Percentiles rank a stretch among this genome's conserved stretches.
phyloP scores from a whole-genome alignment of 1,284 basidiomycete genomes.

The Puccinia sorghi region DNA sequence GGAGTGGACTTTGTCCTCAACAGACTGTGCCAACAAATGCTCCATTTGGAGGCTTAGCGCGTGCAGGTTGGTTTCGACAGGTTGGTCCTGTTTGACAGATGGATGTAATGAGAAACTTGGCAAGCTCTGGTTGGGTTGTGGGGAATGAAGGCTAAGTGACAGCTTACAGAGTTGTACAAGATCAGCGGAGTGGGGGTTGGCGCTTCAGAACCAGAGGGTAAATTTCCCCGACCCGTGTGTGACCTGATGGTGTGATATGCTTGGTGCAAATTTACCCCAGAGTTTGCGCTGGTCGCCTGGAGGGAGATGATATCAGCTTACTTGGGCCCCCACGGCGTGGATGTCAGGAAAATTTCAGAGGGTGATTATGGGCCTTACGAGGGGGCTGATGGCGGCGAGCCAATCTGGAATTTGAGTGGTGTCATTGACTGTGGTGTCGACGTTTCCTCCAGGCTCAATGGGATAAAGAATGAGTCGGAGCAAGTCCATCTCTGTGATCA shows the following conservation, averaged over 20 bases:
- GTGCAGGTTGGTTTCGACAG: slow-evolving; percentile 40
- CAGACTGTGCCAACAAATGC: slow-evolving; percentile 10
- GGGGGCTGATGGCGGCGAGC: slow-evolving; percentile 37
- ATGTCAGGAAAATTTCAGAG: background rate
- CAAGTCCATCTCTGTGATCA: slow-evolving; percentile 40
- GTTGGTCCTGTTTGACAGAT: slow-evolving; percentile 20
- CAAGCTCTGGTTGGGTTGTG: background rate
- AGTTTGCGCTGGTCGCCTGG: background rate
- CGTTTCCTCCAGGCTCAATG: slow-evolving; percentile 38
- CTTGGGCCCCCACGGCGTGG: background rate
- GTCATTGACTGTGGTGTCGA: slow-evolving; percentile 10
- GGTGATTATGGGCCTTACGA: background rate
- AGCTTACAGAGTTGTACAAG: slow-evolving; percentile 45
- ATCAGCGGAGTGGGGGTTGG: slow-evolving; percentile 6
- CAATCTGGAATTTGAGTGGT: slow-evolving; percentile 30
- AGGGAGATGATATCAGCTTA: background rate
- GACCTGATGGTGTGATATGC: background rate
- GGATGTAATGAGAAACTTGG: background rate
- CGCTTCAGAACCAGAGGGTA: background rate
- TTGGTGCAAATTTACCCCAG: slow-evolving; percentile 1
- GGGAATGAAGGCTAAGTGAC: background rate
- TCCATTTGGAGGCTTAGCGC: slow-evolving; percentile 23
- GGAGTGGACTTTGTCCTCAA: slow-evolving; percentile 37
- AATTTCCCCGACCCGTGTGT: background rate
- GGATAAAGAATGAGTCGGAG: slow-evolving; percentile 31